Evolutionary conservation across 2,329 filamentous ascomycete genomes (phyloP).

Genomic region (Fusarium succisae): DNA sequence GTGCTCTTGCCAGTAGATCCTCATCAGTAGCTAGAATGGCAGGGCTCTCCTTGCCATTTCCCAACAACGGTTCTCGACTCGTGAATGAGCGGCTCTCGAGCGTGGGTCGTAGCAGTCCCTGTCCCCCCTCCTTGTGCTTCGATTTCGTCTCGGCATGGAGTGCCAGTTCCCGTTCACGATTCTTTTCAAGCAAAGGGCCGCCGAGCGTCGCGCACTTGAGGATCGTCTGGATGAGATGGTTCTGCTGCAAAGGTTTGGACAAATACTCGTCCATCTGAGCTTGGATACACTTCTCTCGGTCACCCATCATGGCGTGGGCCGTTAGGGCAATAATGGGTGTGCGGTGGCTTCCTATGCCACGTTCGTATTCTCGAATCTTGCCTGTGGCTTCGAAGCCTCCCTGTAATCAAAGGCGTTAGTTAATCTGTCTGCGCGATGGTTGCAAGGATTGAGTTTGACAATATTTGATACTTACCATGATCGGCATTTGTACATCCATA

Average conservation of each 20-base stretch:
- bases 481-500: conserved; percentile 99
- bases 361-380: conserved; percentile 96
- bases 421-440: not conserved
- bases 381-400: conserved; percentile 97
- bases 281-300: conserved; percentile 97
- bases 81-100: conserved; percentile 72
- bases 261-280: conserved; percentile 99
- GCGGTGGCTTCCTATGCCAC: conserved; percentile 78
- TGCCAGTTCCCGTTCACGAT: conserved; percentile 67
- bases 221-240: conserved; percentile 97
- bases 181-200: conserved; percentile 81
- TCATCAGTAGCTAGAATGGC: conserved; percentile 59
- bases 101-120: conserved; percentile 52
- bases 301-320: conserved; percentile 98
- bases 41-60: conserved; percentile 68
- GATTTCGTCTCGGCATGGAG: conserved; percentile 61
- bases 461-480: conserved; percentile 74
- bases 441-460: not conserved
- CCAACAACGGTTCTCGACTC: conserved; percentile 68
- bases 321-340: conserved; percentile 97
- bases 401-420: conserved; percentile 57
- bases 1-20: conserved; percentile 62
- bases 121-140: conserved; percentile 50
- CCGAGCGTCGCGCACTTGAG: conserved; percentile 95
- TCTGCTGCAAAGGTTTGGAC: conserved; percentile 95